phyloP scores from a whole-genome alignment of 768 basidiomycete genomes.

The Termitomyces sp. region DNA sequence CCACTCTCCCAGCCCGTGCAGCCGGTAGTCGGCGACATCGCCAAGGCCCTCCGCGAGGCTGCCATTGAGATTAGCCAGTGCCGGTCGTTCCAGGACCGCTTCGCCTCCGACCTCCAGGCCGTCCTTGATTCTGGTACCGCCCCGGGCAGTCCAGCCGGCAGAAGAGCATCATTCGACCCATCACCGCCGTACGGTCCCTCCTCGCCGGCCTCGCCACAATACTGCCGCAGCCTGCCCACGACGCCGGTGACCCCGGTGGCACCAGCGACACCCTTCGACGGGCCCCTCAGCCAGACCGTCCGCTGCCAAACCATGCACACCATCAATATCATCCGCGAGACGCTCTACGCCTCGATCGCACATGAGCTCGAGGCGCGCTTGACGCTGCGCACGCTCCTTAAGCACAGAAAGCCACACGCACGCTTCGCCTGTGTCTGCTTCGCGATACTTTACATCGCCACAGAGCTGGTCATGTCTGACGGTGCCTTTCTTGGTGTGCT shows the following conservation, averaged over 20 bases:
- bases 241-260: neutral
- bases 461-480: constrained; percentile 40
- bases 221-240: neutral
- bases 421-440: constrained; percentile 74
- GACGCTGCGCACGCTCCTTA: constrained; percentile 49
- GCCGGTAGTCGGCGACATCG: constrained; percentile 48
- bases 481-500: constrained; percentile 54
- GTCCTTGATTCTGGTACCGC: constrained; percentile 62
- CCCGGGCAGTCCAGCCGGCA: constrained; percentile 22
- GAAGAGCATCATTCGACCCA: constrained; percentile 63
- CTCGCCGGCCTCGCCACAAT: neutral
- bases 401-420: constrained; percentile 61
- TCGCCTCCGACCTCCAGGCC: constrained; percentile 69
- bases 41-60: constrained; percentile 78
- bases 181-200: constrained; percentile 57
- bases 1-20: constrained; percentile 38
- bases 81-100: constrained; percentile 78
- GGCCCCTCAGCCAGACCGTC: constrained; percentile 28
- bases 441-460: constrained; percentile 67
- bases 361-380: constrained; percentile 57
- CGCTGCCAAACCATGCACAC: constrained; percentile 55
- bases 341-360: constrained; percentile 75
- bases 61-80: constrained; percentile 86
- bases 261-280: neutral
- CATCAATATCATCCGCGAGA: constrained; percentile 80